A percentile compares a stretch with the other conserved stretches of the same genome.
These are phyloP conservation scores for Triticum dicoccoides DNA, from an alignment of 176 grass and related monocot genomes.

Conservation along the genomic window DNA sequence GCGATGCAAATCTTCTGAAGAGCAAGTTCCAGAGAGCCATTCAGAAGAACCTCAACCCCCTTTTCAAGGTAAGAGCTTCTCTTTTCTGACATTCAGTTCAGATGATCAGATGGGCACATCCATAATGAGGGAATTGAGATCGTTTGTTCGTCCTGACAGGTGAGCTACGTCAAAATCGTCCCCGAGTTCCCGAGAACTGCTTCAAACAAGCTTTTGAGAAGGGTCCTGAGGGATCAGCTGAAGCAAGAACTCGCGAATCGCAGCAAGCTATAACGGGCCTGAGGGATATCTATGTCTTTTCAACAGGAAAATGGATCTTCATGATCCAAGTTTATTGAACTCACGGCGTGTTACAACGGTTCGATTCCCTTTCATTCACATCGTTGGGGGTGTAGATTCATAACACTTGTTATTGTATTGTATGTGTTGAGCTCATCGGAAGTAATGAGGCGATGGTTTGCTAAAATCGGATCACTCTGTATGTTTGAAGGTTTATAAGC, in stretches of 20 bases:
- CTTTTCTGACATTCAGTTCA: not conserved
- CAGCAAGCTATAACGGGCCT: constrained; percentile 55
- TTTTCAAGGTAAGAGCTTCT: constrained; percentile 71
- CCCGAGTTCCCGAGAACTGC: constrained; percentile 85
- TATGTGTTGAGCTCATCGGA: not conserved
- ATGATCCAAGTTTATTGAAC: not conserved
- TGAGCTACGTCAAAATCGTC: constrained; percentile 85
- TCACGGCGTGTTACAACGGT: not conserved
- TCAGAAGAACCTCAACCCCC: constrained; percentile 85
- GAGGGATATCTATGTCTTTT: not conserved
- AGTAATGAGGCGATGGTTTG: not conserved
- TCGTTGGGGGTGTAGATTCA: not conserved
- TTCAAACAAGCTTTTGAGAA: constrained; percentile 89
- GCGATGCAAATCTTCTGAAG: constrained; percentile 48
- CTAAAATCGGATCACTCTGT: not conserved
- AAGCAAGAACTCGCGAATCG: constrained; percentile 41
- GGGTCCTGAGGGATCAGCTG: constrained; percentile 77
- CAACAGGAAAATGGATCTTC: not conserved
- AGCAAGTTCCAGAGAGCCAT: constrained; percentile 82
- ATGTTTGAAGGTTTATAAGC: not conserved
- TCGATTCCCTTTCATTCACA: not conserved
- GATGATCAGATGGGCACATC: not conserved
- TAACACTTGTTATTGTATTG: not conserved
- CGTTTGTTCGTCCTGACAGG: constrained; percentile 34
- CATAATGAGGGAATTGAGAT: not conserved